Evolutionary conservation across 106 monocot genomes (phyloP), one percentile per base, ranked within the genome.

Genomic region (Allium fistulosum): DNA sequence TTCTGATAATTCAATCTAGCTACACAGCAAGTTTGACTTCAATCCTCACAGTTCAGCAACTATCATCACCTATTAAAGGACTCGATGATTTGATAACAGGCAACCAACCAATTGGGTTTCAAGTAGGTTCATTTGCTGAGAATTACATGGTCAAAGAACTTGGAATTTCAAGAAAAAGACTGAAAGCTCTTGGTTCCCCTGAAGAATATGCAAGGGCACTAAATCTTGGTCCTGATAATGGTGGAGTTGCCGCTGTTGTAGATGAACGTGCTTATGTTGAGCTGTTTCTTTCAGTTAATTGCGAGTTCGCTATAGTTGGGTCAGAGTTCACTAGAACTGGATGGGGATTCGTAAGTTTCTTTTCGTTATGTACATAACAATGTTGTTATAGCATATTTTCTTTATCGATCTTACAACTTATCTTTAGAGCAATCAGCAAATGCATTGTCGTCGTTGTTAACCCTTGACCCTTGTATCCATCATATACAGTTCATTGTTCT

Each of bases 341-440:
- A 14, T 94, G 94, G 94, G 94, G 94, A 55, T 94, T 94, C 71
- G 94, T 94, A 76, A 86, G 94, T 80, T 71, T 26, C 10, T 74
- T 58, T 27, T 52, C 12, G 27, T 15, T 51, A 37, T 37, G 1
- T 4, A 37, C 37, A 2, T 37, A 37, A 37, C 37, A 37, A 37
- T 37, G 37, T 37, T 37, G 37, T 37, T 37, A 37, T 37, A 4
- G 37, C 37, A 37, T 37, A 37, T 37, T 37, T 37, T 37, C 37
- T 37, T 37, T 37, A 37, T 37, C 2, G 37, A 37, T 37, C 37
- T 5, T 2, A 37, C 37, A 37, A 22, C 22, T 22, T 22, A 22
- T 22, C 22, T 22, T 22, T 22, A 0, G 22, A 37, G 37, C 5
- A 37, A 37, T 37, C 37, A 37, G 37, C 37, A 37, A 37, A 37